Evolutionary conservation across 2,329 filamentous ascomycete genomes (phyloP), one percentile per base, ranked within the genome.

Genomic region (Onygenales sp.): DNA sequence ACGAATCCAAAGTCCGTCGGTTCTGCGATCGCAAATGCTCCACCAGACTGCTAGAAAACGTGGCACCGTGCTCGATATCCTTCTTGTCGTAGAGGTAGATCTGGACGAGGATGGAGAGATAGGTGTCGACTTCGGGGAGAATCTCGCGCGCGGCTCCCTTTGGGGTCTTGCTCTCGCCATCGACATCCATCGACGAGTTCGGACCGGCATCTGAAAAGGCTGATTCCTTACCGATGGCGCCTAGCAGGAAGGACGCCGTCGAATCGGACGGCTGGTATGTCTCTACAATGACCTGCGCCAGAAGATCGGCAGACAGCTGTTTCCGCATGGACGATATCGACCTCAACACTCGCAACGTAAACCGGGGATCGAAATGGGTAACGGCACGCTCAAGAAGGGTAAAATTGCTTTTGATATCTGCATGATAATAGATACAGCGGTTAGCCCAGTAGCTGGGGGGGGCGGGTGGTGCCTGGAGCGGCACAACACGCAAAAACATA

Each of bases 251-350:
- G 67, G 85, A 83, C 49, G 85, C 85, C 50, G 82, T 81, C 57
- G 78, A 74, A 60, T 81, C 85, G 40, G 85, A 84, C 52, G 80
- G 71, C 52, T 85, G 78, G 70, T 90, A 95, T 42, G 86, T 90
- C 63, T 94, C 85, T 62, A 83, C 82, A 65, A 95, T 87, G 64
- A 86, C 86, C 70, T 88, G 84, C 49, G 85, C 82, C 61, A 96
- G 78, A 61, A 95, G 84, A 62, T 92, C 87, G 54, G 87, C 81
- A 11, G 85, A 88, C 61, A 95, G 80, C 61, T 88, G 84, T 79
- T 97, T 97, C 70, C 93, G 89, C 69, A 97, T 85, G 52, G 90
- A 91, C 42, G 93, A 95, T 74, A 97, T 95, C 63, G 91, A 95
- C 65, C 93, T 87, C 59, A 98, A 82, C 57, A 93, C 93, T 67